Base-by-base conservation (phyloP, 2,329 filamentous ascomycete genomes). In the Hirsutella minnesotensis region DNA sequence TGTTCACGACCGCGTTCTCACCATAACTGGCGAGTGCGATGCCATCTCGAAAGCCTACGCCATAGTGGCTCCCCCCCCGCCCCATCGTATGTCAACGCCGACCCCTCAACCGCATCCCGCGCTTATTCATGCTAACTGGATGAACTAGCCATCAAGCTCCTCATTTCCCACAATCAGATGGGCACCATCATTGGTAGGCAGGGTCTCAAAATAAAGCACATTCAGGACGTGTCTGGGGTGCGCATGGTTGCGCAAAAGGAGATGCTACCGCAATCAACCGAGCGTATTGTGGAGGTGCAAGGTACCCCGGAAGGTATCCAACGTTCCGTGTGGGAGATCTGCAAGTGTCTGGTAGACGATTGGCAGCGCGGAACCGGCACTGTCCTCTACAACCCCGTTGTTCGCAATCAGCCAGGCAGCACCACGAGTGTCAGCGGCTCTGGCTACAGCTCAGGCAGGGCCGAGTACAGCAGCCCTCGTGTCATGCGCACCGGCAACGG, bases 151-250 rank as follows among this genome's bases (percentile, higher is more conserved):
- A 86, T 98, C 64, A 95, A 95, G 60, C 81, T 98, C 27, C 82
- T 98, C 61, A 96, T 98, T 65, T 98, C 92, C 29, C 90, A 98
- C 72, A 96, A 96, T 65, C 92, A 98, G 68, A 98, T 98, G 92
- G 92, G 92, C 49, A 98, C 92, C 56, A 95, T 98, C 68, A 98
- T 98, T 60, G 92, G 92, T 56, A 81, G 88, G 51, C 86, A 94
- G 63, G 92, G 92, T 46, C 75, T 95, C 53, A 98, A 96, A 74
- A 98, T 98, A 74, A 98, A 98, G 76, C 86, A 95, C 63, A 98
- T 98, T 53, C 92, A 98, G 64, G 92, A 98, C 63, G 82, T 81
- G 24, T 96, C 92, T 5, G 89, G 89, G 51, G 92, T 96, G 46
- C 89, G 92, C 60, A 98, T 98, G 92, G 89, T 98, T 39, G 92